Conservation (phyloP, 345 rosid genomes). For the Luvunga scandens region DNA sequence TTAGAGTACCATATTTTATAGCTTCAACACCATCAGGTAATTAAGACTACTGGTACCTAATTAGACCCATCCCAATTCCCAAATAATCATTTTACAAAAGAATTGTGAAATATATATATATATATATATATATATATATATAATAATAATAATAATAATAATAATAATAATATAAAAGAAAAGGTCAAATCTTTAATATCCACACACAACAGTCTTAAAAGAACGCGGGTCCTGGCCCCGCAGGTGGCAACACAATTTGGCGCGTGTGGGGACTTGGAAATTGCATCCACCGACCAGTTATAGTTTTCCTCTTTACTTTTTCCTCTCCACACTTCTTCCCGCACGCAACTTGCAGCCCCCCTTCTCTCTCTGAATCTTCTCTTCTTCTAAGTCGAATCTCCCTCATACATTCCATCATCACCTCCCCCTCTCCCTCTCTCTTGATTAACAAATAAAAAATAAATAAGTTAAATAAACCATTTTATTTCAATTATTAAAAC, state of each 20-base stretch:
- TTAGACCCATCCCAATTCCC: too few relatives aligned
- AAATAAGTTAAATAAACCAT: background rate
- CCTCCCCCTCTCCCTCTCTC: background rate
- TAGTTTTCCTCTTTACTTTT: background rate
- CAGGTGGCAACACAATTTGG: background rate
- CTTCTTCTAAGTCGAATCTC: background rate
- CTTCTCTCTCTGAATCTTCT: background rate
- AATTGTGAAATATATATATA: too few relatives aligned
- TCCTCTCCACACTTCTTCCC: background rate
- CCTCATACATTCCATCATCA: too few relatives aligned
- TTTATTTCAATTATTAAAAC: background rate
- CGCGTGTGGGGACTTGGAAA: background rate
- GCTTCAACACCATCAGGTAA: too few relatives aligned
- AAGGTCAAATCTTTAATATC: background rate
- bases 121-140: too few relatives aligned
- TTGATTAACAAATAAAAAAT: background rate
- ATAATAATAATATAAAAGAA: too few relatives aligned
- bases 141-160: too few relatives aligned
- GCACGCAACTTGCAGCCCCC: background rate
- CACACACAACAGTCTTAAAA: background rate
- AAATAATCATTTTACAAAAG: too few relatives aligned
- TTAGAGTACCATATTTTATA: too few relatives aligned
- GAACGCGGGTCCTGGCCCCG: background rate
- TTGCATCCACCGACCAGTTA: background rate
- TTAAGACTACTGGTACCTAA: too few relatives aligned